Conservation (phyloP, 2,329 filamentous ascomycete species). For the Pseudogymnoascus sp. region DNA sequence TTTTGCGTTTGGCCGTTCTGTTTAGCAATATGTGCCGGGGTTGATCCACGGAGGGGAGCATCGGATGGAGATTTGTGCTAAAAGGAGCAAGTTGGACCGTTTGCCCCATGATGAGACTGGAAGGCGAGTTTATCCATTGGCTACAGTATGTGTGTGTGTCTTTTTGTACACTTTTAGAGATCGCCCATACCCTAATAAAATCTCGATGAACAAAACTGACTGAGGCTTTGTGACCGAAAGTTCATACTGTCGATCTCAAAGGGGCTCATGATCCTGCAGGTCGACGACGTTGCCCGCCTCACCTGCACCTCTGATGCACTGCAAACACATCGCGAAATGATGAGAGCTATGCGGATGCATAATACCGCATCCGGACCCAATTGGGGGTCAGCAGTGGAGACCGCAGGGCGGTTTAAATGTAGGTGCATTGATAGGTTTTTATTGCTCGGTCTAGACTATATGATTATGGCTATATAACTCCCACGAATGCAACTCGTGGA, state of each 20-base stretch:
- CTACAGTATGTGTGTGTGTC: constrained; percentile 5
- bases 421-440: not conserved
- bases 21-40: not conserved
- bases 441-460: not conserved
- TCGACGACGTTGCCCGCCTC: not conserved
- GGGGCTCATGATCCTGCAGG: not conserved
- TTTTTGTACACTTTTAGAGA: constrained; percentile 8
- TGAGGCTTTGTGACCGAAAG: constrained; percentile 1
- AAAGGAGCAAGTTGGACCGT: not conserved
- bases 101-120: not conserved
- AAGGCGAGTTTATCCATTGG: constrained; percentile 8
- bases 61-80: not conserved
- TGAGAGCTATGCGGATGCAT: not conserved
- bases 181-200: constrained; percentile 8
- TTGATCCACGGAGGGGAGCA: not conserved
- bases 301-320: constrained; percentile 4
- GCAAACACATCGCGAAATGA: not conserved
- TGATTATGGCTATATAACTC: not conserved
- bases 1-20: not conserved
- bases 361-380: not conserved
- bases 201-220: constrained; percentile 8
- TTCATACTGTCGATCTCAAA: not conserved
- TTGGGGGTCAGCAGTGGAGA: not conserved
- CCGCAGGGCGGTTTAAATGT: not conserved
- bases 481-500: not conserved